A percentile compares a stretch with the other conserved stretches of the same genome.
Evolutionary conservation across 192 early-diverging fungal genomes (phyloP).

Genomic region (Podila minutissima): DNA sequence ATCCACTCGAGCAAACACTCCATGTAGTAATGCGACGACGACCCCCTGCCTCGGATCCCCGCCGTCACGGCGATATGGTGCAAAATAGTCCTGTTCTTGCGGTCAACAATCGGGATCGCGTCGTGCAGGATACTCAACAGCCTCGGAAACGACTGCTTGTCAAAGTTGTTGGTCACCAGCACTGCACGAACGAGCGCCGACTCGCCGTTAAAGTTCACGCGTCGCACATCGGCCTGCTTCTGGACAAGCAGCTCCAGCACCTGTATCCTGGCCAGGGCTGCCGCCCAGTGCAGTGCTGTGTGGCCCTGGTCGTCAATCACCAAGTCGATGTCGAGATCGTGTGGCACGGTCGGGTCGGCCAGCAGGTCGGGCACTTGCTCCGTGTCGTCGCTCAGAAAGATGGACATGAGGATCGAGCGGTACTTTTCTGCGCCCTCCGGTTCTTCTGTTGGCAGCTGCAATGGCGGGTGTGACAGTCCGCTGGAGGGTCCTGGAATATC

Average conservation of each 20-base stretch:
- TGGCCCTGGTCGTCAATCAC: slow-evolving; percentile 96
- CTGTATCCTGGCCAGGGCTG: slow-evolving; percentile 81
- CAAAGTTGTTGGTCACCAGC: slow-evolving; percentile 85
- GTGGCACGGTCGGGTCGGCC: slow-evolving; percentile 42
- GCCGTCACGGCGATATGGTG: slow-evolving; percentile 90
- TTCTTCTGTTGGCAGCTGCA: slow-evolving; percentile 14
- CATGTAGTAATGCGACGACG: slow-evolving; percentile 88
- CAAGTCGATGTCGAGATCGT: slow-evolving; percentile 80
- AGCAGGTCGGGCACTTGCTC: slow-evolving; percentile 65
- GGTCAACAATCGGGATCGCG: slow-evolving; percentile 76
- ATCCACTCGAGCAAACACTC: slow-evolving; percentile 82
- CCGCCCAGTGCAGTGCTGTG: slow-evolving; percentile 96
- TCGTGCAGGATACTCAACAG: slow-evolving; percentile 79
- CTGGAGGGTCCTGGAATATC: background rate
- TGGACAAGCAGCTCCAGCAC: slow-evolving; percentile 81
- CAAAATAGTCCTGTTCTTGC: slow-evolving; percentile 80
- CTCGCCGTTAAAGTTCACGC: slow-evolving; percentile 85
- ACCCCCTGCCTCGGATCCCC: slow-evolving; percentile 69
- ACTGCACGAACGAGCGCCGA: slow-evolving; percentile 91
- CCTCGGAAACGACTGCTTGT: slow-evolving; percentile 81
- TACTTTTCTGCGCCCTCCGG: slow-evolving; percentile 65
- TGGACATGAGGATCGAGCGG: slow-evolving; percentile 82
- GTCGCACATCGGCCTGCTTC: slow-evolving; percentile 75
- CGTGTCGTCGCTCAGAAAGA: slow-evolving; percentile 84
- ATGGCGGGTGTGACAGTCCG: background rate